Conservation (phyloP, 495 filamentous ascomycete species). For the Neurospora sp. region DNA sequence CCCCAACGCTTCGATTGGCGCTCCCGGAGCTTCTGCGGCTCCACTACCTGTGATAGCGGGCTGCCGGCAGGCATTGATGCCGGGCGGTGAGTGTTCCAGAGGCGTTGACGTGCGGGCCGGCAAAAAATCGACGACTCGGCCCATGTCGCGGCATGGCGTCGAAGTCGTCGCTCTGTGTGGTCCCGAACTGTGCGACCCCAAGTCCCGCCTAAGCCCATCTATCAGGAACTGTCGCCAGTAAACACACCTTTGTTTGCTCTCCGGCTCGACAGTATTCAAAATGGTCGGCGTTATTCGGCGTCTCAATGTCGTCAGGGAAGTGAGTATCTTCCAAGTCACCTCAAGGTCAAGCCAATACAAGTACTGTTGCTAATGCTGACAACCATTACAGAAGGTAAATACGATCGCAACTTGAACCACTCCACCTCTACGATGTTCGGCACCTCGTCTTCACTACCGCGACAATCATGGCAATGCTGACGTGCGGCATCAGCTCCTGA, state of each 20-base stretch:
- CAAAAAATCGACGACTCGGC: background rate
- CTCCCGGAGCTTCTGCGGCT: background rate
- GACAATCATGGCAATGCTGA: background rate
- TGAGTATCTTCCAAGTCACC: conserved; percentile 36
- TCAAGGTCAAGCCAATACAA: background rate
- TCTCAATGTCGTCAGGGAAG: conserved; percentile 65
- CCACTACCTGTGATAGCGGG: background rate
- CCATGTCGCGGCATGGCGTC: background rate
- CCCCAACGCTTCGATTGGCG: background rate
- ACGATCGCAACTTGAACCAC: conserved; percentile 1
- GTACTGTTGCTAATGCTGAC: conserved; percentile 4
- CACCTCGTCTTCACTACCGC: background rate
- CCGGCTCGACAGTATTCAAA: conserved; percentile 22
- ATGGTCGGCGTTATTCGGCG: conserved; percentile 77
- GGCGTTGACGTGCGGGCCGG: background rate
- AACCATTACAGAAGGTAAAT: conserved; percentile 27
- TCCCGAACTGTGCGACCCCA: background rate
- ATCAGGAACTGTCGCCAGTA: background rate
- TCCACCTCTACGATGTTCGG: conserved; percentile 4
- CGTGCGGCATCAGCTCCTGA: conserved; percentile 47
- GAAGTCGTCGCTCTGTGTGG: background rate
- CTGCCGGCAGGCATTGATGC: background rate
- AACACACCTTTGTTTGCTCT: background rate
- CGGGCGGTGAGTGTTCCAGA: background rate
- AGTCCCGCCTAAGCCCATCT: background rate